Conservation (phyloP, 2,329 filamentous ascomycete species). For the Aureobasidium sp. region DNA sequence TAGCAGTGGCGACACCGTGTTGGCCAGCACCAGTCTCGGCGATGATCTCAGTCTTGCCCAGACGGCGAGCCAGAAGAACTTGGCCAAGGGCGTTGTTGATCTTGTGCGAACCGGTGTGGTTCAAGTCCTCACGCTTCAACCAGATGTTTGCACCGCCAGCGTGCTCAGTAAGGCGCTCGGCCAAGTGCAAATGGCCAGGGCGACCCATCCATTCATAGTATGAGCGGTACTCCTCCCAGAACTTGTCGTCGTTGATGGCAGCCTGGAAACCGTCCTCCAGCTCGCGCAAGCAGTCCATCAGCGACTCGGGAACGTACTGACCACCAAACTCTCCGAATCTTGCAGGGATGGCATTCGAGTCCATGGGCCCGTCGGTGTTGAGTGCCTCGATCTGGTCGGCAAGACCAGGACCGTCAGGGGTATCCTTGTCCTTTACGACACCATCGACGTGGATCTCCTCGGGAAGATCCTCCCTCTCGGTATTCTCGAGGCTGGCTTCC, state of each 20-base stretch:
- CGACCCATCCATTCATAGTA: conserved; percentile 98
- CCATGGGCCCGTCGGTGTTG: conserved; percentile 51
- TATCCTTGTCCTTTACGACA: conserved; percentile 55
- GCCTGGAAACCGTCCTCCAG: conserved; percentile 86
- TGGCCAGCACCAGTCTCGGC: conserved; percentile 96
- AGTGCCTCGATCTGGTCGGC: conserved; percentile 80
- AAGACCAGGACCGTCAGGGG: conserved; percentile 56
- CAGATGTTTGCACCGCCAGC: conserved; percentile 94
- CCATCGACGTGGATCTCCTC: conserved; percentile 61
- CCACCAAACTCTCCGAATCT: conserved; percentile 95
- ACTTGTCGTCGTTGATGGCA: conserved; percentile 77
- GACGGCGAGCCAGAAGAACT: conserved; percentile 71
- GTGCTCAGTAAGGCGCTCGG: conserved; percentile 78
- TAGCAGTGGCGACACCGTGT: conserved; percentile 95
- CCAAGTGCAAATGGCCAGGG: conserved; percentile 83
- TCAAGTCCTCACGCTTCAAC: conserved; percentile 94
- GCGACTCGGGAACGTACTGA: conserved; percentile 92
- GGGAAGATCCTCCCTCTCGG: conserved; percentile 54
- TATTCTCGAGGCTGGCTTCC: conserved; percentile 62
- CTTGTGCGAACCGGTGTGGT: conserved; percentile 97
- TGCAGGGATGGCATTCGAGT: conserved; percentile 59
- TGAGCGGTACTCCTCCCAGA: conserved; percentile 95
- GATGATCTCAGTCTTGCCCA: conserved; percentile 96
- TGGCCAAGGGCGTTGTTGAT: conserved; percentile 98
- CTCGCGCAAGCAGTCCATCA: conserved; percentile 93